These are phyloP conservation scores for Eucalyptus marginata DNA, from an alignment of 345 rosid species.

Conservation along the genomic window DNA sequence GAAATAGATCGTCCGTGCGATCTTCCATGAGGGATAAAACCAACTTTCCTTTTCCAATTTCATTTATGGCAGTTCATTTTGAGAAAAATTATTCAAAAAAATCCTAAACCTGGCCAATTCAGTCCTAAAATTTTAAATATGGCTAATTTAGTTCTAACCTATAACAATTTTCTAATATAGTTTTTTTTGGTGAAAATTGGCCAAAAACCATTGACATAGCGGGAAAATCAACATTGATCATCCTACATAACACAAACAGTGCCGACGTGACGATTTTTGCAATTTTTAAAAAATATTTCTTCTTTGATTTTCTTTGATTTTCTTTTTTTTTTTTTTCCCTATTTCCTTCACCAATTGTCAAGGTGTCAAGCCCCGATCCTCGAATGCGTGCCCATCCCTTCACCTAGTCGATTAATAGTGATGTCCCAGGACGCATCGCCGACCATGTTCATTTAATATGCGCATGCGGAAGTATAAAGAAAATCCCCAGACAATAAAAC, in stretches of 20 bases:
- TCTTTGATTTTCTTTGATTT: not conserved
- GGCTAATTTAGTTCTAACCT: not conserved
- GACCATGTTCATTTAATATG: too few species aligned
- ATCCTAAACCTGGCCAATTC: not conserved
- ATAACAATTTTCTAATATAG: not conserved
- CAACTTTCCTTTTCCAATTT: not conserved
- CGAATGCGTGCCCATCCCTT: too few species aligned
- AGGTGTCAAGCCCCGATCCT: too few species aligned
- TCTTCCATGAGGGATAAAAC: not conserved
- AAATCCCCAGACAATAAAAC: too few species aligned
- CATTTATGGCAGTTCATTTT: not conserved
- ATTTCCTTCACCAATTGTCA: not conserved
- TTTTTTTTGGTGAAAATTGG: not conserved
- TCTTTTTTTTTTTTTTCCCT: rapidly evolving
- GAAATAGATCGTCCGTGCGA: not conserved
- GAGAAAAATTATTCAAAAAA: not conserved
- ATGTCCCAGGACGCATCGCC: too few species aligned
- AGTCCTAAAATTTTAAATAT: not conserved
- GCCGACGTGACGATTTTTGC: rapidly evolving
- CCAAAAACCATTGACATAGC: not conserved
- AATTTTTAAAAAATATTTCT: not conserved
- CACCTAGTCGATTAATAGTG: too few species aligned
- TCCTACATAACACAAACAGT: rapidly evolving
- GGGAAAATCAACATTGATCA: rapidly evolving
- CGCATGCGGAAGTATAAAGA: too few species aligned